Evolutionary conservation across 768 basidiomycete species (phyloP).

Genomic region (Tulasnella sp.): DNA sequence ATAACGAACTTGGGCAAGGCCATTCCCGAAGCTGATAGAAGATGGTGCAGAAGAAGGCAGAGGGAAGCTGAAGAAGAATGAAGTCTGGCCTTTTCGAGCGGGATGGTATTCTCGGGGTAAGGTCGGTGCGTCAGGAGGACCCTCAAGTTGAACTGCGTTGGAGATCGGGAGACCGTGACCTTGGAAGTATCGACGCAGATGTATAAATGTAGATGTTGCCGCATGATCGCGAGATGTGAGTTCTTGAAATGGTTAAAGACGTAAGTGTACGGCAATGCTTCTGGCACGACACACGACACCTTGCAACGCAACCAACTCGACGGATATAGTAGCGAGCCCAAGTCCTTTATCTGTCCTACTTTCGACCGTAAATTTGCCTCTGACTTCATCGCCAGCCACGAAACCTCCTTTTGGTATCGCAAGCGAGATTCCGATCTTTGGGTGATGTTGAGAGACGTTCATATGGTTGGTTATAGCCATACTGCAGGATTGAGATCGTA

Average conservation of each 20-base stretch:
- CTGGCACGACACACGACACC: constrained; percentile 33
- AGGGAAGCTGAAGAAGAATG: constrained; percentile 70
- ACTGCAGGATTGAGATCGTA: no score
- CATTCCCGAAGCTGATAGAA: constrained; percentile 56
- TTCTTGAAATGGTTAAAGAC: constrained; percentile 33
- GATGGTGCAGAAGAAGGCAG: constrained; percentile 55
- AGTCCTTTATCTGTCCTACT: constrained; percentile 55
- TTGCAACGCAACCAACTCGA: constrained; percentile 64
- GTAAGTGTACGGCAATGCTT: constrained; percentile 1
- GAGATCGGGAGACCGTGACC: constrained; percentile 73
- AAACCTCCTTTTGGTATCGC: constrained; percentile 46
- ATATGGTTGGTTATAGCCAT: constrained; percentile 36
- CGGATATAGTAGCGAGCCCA: constrained; percentile 62
- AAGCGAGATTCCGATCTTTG: constrained; percentile 61
- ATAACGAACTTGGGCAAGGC: constrained; percentile 56
- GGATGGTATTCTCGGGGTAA: constrained; percentile 55
- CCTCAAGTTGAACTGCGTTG: constrained; percentile 61
- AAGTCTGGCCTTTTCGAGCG: constrained; percentile 63
- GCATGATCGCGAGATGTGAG: constrained; percentile 66
- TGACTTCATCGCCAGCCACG: constrained; percentile 51
- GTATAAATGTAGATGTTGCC: constrained; percentile 65
- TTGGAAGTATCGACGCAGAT: constrained; percentile 60
- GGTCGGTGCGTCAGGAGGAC: constrained; percentile 38
- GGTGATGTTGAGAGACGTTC: constrained; percentile 69
- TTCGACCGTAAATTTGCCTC: constrained; percentile 71